phyloP scores from a whole-genome alignment of 768 basidiomycete species.

The Pleurotus ostreatus region DNA sequence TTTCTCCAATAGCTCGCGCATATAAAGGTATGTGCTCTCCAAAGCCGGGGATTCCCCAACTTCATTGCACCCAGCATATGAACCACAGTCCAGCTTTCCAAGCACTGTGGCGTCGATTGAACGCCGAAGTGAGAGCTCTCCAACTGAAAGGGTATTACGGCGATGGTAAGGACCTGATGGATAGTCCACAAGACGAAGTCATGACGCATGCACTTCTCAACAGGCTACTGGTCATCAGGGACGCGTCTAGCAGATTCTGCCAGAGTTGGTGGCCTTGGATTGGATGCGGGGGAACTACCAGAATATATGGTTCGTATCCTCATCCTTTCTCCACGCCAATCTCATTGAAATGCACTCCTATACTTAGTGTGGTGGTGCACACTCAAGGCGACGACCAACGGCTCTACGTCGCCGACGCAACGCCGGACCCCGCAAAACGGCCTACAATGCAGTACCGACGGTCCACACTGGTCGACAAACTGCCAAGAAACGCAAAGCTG shows the following conservation, averaged over 20 bases:
- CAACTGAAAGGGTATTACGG: constrained; percentile 78
- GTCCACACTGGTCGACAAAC: constrained; percentile 58
- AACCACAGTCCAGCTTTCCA: constrained; percentile 78
- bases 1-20: constrained; percentile 60
- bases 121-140: constrained; percentile 62
- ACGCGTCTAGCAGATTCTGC: constrained; percentile 65
- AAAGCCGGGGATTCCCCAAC: too few relatives aligned
- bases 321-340: not conserved
- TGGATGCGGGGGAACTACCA: constrained; percentile 57
- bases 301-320: constrained; percentile 64
- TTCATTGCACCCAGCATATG: constrained; percentile 53
- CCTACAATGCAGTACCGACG: constrained; percentile 41
- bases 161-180: constrained; percentile 47
- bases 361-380: constrained; percentile 70
- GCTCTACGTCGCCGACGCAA: constrained; percentile 35
- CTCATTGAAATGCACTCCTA: constrained; percentile 18
- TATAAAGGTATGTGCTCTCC: constrained; percentile 51
- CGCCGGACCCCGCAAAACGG: constrained; percentile 19
- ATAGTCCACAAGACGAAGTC: not conserved
- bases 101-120: constrained; percentile 64
- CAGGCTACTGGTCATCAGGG: constrained; percentile 84
- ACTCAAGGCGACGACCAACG: constrained; percentile 55
- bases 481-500: constrained; percentile 66
- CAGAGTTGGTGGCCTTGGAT: constrained; percentile 44
- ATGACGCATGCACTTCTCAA: not conserved